These are phyloP conservation scores for Lobosporangium transversale DNA, from an alignment of 192 early-diverging fungal genomes.

Conservation along the genomic window DNA sequence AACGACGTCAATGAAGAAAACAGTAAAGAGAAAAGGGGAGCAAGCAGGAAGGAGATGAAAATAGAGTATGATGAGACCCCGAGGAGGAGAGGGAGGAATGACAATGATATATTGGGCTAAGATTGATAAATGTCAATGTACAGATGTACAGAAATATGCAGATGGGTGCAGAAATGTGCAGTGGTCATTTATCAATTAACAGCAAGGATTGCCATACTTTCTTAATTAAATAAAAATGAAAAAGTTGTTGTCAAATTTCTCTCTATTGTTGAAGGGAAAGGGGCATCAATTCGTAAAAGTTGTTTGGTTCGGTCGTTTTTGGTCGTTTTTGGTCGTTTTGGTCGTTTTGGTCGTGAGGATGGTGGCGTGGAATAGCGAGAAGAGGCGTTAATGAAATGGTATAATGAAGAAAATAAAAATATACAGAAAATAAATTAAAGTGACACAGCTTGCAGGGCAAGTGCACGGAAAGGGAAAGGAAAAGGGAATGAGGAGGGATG, in stretches of 20 bases:
- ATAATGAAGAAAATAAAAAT: too few relatives aligned
- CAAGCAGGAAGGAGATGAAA: not conserved
- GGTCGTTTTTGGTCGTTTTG: too few relatives aligned
- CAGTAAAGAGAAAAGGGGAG: not conserved
- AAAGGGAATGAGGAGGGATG: not conserved
- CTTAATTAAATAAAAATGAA: not conserved
- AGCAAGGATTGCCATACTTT: not conserved
- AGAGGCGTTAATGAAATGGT: too few relatives aligned
- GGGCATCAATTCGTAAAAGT: not conserved
- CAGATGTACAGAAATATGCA: too few relatives aligned
- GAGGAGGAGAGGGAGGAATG: not conserved
- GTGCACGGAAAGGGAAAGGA: not conserved
- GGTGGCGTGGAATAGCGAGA: too few relatives aligned
- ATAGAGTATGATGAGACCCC: too few relatives aligned
- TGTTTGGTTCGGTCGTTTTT: not conserved
- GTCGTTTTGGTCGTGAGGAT: too few relatives aligned
- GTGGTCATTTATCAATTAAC: not conserved
- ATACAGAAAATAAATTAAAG: too few relatives aligned
- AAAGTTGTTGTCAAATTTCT: not conserved
- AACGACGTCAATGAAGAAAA: not conserved
- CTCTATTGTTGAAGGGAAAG: not conserved
- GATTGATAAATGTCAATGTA: not conserved
- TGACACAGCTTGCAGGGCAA: too few relatives aligned
- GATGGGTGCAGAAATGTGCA: too few relatives aligned
- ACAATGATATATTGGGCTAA: not conserved